Evolutionary conservation across 2,329 filamentous ascomycete genomes (phyloP).

Genomic region (Aspergillus japonicus): DNA sequence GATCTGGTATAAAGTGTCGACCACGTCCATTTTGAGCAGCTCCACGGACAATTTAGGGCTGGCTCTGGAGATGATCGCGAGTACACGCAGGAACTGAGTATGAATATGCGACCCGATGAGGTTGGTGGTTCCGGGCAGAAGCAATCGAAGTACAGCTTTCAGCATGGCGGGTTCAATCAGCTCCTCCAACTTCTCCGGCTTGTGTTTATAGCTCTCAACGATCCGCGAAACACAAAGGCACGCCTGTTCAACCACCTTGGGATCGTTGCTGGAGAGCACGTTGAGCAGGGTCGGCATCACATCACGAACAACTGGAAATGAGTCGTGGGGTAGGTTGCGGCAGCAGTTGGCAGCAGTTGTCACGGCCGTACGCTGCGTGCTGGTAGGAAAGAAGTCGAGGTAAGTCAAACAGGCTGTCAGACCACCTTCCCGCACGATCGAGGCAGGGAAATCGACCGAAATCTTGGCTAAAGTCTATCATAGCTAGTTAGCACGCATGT

Average conservation of each 20-base stretch:
- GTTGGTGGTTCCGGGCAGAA: slow-evolving; percentile 92
- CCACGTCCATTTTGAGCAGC: slow-evolving; percentile 91
- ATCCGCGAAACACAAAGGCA: slow-evolving; percentile 94
- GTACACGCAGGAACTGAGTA: slow-evolving; percentile 88
- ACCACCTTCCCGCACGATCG: slow-evolving; percentile 93
- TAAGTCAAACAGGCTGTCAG: slow-evolving; percentile 94
- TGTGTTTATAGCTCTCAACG: slow-evolving; percentile 93
- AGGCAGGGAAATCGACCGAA: slow-evolving; percentile 89
- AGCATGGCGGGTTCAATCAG: slow-evolving; percentile 86
- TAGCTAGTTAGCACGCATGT: slow-evolving; percentile 2
- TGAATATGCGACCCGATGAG: slow-evolving; percentile 92
- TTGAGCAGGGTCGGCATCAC: slow-evolving; percentile 95
- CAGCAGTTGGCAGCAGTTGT: slow-evolving; percentile 98
- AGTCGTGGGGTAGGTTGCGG: slow-evolving; percentile 91
- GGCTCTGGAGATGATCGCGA: slow-evolving; percentile 85
- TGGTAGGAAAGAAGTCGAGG: slow-evolving; percentile 95
- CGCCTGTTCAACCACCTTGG: slow-evolving; percentile 94
- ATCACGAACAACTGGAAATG: slow-evolving; percentile 84
- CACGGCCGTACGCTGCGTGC: slow-evolving; percentile 92
- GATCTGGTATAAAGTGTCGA: slow-evolving; percentile 97
- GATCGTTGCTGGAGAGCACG: slow-evolving; percentile 87
- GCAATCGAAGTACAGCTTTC: slow-evolving; percentile 76
- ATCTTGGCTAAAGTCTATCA: slow-evolving; percentile 86
- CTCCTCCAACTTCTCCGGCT: slow-evolving; percentile 84
- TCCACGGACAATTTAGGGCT: slow-evolving; percentile 86